Evolutionary conservation across 768 basidiomycete genomes (phyloP), one percentile per base, ranked within the genome.

Genomic region (Pleurotus eryngii): DNA sequence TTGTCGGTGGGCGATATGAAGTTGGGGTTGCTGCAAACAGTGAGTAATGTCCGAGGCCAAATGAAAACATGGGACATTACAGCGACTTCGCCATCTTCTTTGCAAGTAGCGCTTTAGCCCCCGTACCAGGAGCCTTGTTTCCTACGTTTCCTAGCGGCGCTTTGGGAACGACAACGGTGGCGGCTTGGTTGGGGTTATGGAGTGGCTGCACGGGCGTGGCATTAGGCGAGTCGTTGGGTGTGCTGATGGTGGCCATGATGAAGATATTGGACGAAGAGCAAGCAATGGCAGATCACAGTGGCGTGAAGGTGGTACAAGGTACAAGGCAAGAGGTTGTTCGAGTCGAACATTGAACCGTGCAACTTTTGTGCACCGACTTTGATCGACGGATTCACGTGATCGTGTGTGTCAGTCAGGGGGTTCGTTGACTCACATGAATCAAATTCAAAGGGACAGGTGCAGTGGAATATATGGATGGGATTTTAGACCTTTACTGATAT

Each of bases 1-100:
- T 90, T 92, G 71, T 99, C 96, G 7, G 96, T 97, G 2, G 96
- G 96, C 15, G 96, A 98, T 65, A 95, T 78, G 67, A 84, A 93
- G 35, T 84, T 84, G 18, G 92, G 89, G 70, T 97, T 97, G 70
- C 93, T 94, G 68, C 27, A 55, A 47, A 48, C 60, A 60, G 35
- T 30, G 49, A 37, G 50, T 58, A 17, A 60, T 18, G 43, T 24
- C 54, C 30, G 18, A 11, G 35, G 12, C 30, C 26, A 51, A 22
- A 0, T 5, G 14, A 27, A 22, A 18, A n/a, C 35, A 30, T 37
- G 42, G 26, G 24, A 81, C 92, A 67, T 57, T 57, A 96, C 95
- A 84, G 84, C 66, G 76, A 82, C 73, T 93, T 95, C 42, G 92
- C 90, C 82, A 98, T 82, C 76, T 86, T 92, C 81, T 97, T 98